Percentiles rank a stretch among this genome's conserved stretches.
These are phyloP conservation scores for Syncephalis fuscata DNA, from an alignment of 371 early-diverging fungal species.

Conservation along the genomic window DNA sequence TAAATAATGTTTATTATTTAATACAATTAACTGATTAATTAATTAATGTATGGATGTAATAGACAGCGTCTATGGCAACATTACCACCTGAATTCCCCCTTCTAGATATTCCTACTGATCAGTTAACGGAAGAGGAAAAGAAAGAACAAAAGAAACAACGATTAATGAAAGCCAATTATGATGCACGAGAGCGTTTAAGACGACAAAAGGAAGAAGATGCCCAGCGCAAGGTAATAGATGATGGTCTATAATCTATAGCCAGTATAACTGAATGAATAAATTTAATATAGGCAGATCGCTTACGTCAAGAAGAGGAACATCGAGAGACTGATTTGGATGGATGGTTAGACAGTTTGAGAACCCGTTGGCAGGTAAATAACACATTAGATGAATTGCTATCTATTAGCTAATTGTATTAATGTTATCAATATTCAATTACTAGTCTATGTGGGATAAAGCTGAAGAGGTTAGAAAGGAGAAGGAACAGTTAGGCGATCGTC, in stretches of 20 bases:
- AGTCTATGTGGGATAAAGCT: too few relatives aligned
- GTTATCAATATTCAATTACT: too few relatives aligned
- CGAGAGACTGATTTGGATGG: constrained; percentile 40
- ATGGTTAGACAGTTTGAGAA: constrained; percentile 55
- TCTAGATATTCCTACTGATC: constrained; percentile 63
- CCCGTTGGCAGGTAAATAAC: constrained; percentile 1
- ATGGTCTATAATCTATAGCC: neutral
- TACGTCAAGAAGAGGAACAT: constrained; percentile 49
- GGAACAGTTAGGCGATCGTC: constrained; percentile 63
- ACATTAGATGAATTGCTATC: too few relatives aligned
- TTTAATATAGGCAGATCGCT: constrained; percentile 32
- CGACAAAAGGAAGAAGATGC: constrained; percentile 63
- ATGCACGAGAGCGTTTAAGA: constrained; percentile 60
- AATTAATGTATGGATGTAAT: neutral
- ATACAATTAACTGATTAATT: too few relatives aligned
- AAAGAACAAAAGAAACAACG: constrained; percentile 78
- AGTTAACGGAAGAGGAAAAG: constrained; percentile 50
- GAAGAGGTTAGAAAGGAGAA: constrained; percentile 9
- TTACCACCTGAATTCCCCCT: constrained; percentile 42
- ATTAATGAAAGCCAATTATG: constrained; percentile 62
- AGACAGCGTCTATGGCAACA: constrained; percentile 20
- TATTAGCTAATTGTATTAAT: too few relatives aligned
- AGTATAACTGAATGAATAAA: neutral
- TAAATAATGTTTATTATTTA: constrained; percentile 1
- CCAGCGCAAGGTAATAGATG: constrained; percentile 20